Percentiles rank a stretch among this genome's conserved stretches.
These are phyloP conservation scores for Aspergillus sp. DNA, from an alignment of 2,329 filamentous ascomycete genomes.

Conservation along the genomic window DNA sequence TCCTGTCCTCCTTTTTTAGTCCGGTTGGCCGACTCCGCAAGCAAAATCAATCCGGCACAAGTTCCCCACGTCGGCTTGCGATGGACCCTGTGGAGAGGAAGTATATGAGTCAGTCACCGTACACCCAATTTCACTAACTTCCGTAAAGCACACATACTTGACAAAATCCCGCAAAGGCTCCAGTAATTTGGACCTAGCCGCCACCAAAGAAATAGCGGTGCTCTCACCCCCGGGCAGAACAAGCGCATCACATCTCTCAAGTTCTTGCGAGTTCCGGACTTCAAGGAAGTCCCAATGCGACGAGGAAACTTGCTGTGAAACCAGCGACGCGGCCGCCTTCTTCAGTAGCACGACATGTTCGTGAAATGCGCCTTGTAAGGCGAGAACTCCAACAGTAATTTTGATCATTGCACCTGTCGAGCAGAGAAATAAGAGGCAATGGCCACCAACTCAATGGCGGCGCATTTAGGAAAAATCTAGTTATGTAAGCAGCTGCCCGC, in stretches of 20 bases:
- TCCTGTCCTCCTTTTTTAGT: conserved; percentile 92
- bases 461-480: not conserved
- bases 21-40: conserved; percentile 82
- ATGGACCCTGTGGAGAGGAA: conserved; percentile 54
- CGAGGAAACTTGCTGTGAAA: conserved; percentile 17
- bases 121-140: not conserved
- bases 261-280: conserved; percentile 72
- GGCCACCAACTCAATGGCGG: conserved; percentile 3
- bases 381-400: conserved; percentile 62
- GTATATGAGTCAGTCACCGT: conserved; percentile 21
- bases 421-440: not conserved
- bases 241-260: conserved; percentile 74
- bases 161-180: conserved; percentile 87
- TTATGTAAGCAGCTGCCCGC: conserved; percentile 9
- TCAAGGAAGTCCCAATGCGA: conserved; percentile 65
- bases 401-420: conserved; percentile 31
- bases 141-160: conserved; percentile 59
- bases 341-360: conserved; percentile 80
- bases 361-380: conserved; percentile 88
- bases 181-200: conserved; percentile 74
- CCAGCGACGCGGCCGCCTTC: conserved; percentile 60
- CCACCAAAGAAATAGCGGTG: conserved; percentile 88
- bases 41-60: conserved; percentile 88
- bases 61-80: conserved; percentile 92
- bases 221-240: conserved; percentile 94